These are phyloP conservation scores for Fonsecaea nubica DNA, from an alignment of 2,329 filamentous ascomycete genomes.

Conservation along the genomic window DNA sequence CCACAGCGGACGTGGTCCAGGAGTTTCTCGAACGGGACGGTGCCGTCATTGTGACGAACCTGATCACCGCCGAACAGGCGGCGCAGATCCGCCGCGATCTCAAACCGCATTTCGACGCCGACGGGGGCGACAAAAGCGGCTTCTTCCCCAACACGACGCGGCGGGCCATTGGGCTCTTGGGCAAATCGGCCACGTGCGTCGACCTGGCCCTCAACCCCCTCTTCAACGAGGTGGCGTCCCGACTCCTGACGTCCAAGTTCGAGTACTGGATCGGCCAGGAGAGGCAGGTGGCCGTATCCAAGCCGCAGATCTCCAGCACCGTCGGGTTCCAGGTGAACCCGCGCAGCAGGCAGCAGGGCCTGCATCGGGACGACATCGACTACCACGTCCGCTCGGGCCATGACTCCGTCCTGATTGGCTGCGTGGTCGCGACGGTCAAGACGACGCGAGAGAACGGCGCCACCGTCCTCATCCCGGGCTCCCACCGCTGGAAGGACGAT, in stretches of 20 bases:
- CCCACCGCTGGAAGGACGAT: slow-evolving; percentile 39
- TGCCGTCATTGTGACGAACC: slow-evolving; percentile 34
- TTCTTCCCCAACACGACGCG: slow-evolving; percentile 41
- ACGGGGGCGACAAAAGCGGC: slow-evolving; percentile 37
- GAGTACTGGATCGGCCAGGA: slow-evolving; percentile 45
- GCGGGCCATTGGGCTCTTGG: slow-evolving; percentile 48
- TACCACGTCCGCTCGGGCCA: slow-evolving; percentile 44
- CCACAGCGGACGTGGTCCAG: slow-evolving; percentile 19
- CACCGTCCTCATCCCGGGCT: slow-evolving; percentile 42
- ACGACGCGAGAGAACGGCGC: slow-evolving; percentile 45
- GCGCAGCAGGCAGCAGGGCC: slow-evolving; percentile 36
- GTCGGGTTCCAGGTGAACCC: slow-evolving; percentile 43
- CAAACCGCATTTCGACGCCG: slow-evolving; percentile 34
- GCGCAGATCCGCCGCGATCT: slow-evolving; percentile 36
- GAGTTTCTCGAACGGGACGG: slow-evolving; percentile 30
- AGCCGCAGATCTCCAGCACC: slow-evolving; percentile 43
- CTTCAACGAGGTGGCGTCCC: slow-evolving; percentile 45
- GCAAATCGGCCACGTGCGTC: slow-evolving; percentile 47
- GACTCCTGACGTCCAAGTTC: slow-evolving; percentile 46
- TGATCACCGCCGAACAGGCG: slow-evolving; percentile 25
- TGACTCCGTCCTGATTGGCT: slow-evolving; percentile 48
- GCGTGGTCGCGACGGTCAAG: slow-evolving; percentile 44
- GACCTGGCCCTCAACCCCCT: slow-evolving; percentile 47
- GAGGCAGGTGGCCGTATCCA: slow-evolving; percentile 26
- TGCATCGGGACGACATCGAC: slow-evolving; percentile 45